Base-by-base conservation (phyloP, 768 basidiomycete species). In the Mycena galopus region DNA sequence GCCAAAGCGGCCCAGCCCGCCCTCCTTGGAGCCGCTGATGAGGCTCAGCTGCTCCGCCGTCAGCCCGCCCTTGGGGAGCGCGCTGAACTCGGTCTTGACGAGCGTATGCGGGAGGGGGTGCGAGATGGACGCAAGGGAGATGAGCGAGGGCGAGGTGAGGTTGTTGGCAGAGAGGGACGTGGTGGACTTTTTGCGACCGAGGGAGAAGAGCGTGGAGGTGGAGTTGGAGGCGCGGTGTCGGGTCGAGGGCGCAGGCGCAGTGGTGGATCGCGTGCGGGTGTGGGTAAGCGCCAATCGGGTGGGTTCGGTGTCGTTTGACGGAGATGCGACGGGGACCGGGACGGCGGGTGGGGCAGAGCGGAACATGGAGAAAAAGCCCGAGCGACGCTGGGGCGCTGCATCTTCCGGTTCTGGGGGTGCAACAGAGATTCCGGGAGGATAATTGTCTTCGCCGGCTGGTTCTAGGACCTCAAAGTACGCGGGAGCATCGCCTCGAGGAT, bases 61-160 rank as follows among this genome's bases (percentile, higher is more conserved):
- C 4, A 89, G 89, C 0, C 92, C 92, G 10, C 84, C 74, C 74
- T 86, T 86, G 1, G 92, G 93, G 75, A 90, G 93, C 4, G 67
- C 63, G 21, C 87, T 87, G 72, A 94, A 93, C 78, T 92, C 91
- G 2, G 94, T 91, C 27, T 92, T 90, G 25, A 88, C 83, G 30
- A 88, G 83, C 14, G 94, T 95, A 78, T 96, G 93, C 8, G 91
- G 87, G 11, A 96, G 87, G 9, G 94, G 94, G 6, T 92, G 78
- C 7, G 93, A 94, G 68, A 96, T 95, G 12, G 89, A 93, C 73
- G 90, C 85, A 39, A 94, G 84, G 21, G 94, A 94, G 67, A 94
- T 90, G 64, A 87, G 83, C 23, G 93, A 93, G 10, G 93, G 90
- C 2, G 91, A 93, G 37, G 86, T 89, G 57, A 90, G 85, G 65